These are phyloP conservation scores for Aspergillus bridgeri DNA, from an alignment of 495 filamentous ascomycete species.

Conservation along the genomic window DNA sequence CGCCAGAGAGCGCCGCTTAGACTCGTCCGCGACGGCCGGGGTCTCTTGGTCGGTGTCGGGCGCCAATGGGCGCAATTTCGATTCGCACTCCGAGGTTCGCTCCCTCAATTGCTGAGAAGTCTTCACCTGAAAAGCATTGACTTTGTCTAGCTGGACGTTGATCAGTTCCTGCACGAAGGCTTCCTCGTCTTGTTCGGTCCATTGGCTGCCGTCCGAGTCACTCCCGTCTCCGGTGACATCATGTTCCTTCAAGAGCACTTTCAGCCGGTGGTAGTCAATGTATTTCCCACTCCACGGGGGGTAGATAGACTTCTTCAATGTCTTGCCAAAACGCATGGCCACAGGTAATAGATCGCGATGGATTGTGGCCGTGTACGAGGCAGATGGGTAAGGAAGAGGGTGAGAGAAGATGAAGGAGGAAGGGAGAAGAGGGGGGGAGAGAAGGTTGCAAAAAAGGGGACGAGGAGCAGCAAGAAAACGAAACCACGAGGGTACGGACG, in stretches of 20 bases:
- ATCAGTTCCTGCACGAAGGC: slow-evolving; percentile 90
- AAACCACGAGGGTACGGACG: slow-evolving; percentile 1
- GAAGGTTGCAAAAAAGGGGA: too few species aligned
- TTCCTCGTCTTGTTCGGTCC: slow-evolving; percentile 96
- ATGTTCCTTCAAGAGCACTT: slow-evolving; percentile 75
- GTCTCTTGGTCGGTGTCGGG: slow-evolving; percentile 26
- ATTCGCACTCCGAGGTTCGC: slow-evolving; percentile 55
- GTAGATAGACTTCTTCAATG: slow-evolving; percentile 74
- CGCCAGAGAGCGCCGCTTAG: slow-evolving; percentile 50
- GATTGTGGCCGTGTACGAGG: background rate
- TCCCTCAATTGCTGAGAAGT: slow-evolving; percentile 69
- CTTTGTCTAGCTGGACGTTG: slow-evolving; percentile 93
- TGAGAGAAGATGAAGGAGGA: background rate
- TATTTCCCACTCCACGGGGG: slow-evolving; percentile 89
- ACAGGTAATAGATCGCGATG: slow-evolving; percentile 8
- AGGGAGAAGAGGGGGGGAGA: slow-evolving; percentile 1
- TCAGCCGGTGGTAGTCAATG: slow-evolving; percentile 92
- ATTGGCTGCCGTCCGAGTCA: slow-evolving; percentile 52
- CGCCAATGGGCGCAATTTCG: slow-evolving; percentile 47
- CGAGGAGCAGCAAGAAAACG: slow-evolving; percentile 1
- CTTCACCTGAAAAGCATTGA: slow-evolving; percentile 80
- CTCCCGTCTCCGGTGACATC: slow-evolving; percentile 47
- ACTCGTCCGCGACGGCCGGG: slow-evolving; percentile 28
- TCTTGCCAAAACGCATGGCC: slow-evolving; percentile 90
- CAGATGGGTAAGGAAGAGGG: background rate